These are phyloP conservation scores for Triangularia setosa DNA, from an alignment of 2,329 filamentous ascomycete genomes.

Conservation along the genomic window DNA sequence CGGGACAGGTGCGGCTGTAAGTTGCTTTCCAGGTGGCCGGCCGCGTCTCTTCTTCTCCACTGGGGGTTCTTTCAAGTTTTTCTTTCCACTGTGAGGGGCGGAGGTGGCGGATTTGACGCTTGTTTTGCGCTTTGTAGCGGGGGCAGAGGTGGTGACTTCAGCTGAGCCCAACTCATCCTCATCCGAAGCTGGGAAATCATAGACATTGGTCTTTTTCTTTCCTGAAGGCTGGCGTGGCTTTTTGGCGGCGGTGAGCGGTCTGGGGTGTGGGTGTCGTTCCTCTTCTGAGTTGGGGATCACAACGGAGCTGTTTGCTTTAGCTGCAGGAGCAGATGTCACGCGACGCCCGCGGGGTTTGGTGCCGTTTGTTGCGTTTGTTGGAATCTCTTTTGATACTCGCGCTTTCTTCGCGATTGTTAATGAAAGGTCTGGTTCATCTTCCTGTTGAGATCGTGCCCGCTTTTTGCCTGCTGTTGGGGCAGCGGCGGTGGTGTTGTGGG, in stretches of 20 bases:
- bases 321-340: neutral
- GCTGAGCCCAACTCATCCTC: conserved; percentile 20
- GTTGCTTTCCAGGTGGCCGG: conserved; percentile 19
- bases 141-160: neutral
- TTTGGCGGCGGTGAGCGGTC: neutral
- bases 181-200: conserved; percentile 28
- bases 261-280: conserved; percentile 2
- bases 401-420: conserved; percentile 19
- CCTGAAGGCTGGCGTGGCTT: neutral
- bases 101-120: neutral
- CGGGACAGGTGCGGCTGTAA: neutral
- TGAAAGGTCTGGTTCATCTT: conserved; percentile 19
- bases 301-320: neutral
- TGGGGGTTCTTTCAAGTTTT: neutral
- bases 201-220: conserved; percentile 20
- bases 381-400: conserved; percentile 5
- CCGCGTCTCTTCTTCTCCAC: conserved; percentile 15
- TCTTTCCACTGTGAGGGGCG: neutral
- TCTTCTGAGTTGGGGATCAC: neutral
- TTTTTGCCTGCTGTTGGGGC: conserved; percentile 9
- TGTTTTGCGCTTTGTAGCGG: neutral
- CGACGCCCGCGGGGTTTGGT: neutral
- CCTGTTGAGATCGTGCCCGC: conserved; percentile 10
- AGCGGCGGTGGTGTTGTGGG: neutral
- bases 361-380: neutral